Evolutionary conservation across 495 filamentous ascomycete genomes (phyloP).

Genomic region (Neurospora sp.): DNA sequence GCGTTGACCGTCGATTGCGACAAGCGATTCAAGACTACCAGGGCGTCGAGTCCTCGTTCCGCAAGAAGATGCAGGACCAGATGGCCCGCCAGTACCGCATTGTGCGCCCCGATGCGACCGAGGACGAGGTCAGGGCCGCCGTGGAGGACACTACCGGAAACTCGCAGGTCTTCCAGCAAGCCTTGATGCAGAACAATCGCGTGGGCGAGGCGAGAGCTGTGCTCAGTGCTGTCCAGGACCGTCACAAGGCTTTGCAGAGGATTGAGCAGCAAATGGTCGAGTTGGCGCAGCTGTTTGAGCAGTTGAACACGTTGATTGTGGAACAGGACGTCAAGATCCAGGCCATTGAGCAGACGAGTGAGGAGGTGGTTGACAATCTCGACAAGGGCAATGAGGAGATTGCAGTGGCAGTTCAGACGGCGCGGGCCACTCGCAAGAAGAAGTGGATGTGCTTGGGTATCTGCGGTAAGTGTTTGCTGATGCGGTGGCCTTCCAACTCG

Average conservation of each 20-base stretch:
- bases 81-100: slow-evolving; percentile 84
- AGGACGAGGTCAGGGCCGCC: slow-evolving; percentile 67
- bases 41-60: slow-evolving; percentile 62
- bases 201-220: slow-evolving; percentile 70
- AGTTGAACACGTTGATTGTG: slow-evolving; percentile 57
- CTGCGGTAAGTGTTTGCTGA: slow-evolving; percentile 49
- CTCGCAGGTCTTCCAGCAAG: slow-evolving; percentile 72
- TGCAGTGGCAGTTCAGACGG: slow-evolving; percentile 63
- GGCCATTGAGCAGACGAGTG: slow-evolving; percentile 71
- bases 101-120: slow-evolving; percentile 73
- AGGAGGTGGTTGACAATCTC: slow-evolving; percentile 69
- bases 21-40: slow-evolving; percentile 72
- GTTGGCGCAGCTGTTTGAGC: slow-evolving; percentile 66
- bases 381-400: slow-evolving; percentile 74
- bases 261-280: slow-evolving; percentile 84
- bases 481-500: not conserved
- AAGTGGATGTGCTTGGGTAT: slow-evolving; percentile 96
- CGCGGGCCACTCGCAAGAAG: slow-evolving; percentile 75
- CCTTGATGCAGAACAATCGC: slow-evolving; percentile 62
- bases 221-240: slow-evolving; percentile 64
- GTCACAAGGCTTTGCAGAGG: slow-evolving; percentile 82
- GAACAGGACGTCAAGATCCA: slow-evolving; percentile 71
- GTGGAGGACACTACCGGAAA: slow-evolving; percentile 58
- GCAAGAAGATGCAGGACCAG: slow-evolving; percentile 67
- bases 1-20: slow-evolving; percentile 68